Conservation (phyloP, 169 alveolate genomes). For the Eimeria acervulina region DNA sequence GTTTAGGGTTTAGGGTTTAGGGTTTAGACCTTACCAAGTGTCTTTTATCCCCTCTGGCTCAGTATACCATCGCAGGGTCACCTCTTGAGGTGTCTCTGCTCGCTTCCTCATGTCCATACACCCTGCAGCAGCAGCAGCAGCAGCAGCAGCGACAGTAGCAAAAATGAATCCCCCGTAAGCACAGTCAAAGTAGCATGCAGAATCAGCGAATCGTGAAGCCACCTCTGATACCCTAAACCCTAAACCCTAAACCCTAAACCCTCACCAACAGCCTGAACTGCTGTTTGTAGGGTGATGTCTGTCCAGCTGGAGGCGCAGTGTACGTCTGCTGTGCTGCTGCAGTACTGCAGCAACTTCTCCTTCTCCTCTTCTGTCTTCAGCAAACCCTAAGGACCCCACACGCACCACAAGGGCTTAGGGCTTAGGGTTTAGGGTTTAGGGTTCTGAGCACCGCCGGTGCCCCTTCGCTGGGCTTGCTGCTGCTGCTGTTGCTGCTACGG, state of each 20-base stretch:
- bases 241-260: too few species aligned
- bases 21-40: background rate
- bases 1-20: conserved; percentile 9
- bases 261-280: background rate
- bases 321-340: conserved; percentile 29
- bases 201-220: too few species aligned
- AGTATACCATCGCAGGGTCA: conserved; percentile 21
- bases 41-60: background rate
- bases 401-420: background rate
- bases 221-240: too few species aligned
- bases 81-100: conserved; percentile 39
- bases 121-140: conserved; percentile 30
- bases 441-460: too few species aligned
- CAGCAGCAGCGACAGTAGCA: background rate
- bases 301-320: background rate
- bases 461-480: too few species aligned
- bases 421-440: too few species aligned
- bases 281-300: background rate
- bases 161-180: too few species aligned
- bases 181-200: too few species aligned
- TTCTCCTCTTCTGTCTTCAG: background rate
- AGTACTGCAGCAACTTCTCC: conserved; percentile 4
- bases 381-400: background rate
- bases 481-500: too few species aligned
- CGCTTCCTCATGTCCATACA: conserved; percentile 54